Evolutionary conservation across 495 filamentous ascomycete genomes (phyloP).

Genomic region (Lasiosphaeriaceae sp.): DNA sequence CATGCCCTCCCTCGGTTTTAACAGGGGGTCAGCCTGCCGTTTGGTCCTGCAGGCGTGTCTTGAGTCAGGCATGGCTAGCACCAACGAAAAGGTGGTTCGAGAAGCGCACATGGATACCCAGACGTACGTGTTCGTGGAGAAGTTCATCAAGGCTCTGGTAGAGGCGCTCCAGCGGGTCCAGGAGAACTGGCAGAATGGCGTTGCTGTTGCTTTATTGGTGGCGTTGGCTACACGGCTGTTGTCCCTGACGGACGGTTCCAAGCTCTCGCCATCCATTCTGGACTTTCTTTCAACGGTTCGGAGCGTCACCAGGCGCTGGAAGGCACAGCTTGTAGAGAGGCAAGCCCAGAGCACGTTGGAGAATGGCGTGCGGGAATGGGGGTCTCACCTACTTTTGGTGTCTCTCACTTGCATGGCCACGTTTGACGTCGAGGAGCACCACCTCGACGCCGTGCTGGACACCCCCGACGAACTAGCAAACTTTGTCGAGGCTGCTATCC

Average conservation of each 20-base stretch:
- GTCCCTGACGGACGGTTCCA: background rate
- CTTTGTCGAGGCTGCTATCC: slow-evolving; percentile 8
- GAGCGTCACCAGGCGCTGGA: slow-evolving; percentile 11
- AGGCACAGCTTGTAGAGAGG: slow-evolving; percentile 3
- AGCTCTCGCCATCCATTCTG: background rate
- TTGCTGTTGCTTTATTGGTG: slow-evolving; percentile 11
- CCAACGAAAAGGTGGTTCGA: background rate
- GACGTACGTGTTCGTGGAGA: background rate
- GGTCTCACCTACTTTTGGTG: slow-evolving; percentile 2
- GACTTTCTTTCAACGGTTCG: slow-evolving; percentile 9
- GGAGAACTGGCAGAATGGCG: slow-evolving; percentile 20
- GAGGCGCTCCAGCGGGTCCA: slow-evolving; percentile 11
- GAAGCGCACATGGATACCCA: slow-evolving; percentile 4
- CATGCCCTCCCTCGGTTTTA: slow-evolving; percentile 43
- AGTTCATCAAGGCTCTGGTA: background rate
- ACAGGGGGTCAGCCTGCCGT: slow-evolving; percentile 37
- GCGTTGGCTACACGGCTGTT: slow-evolving; percentile 18
- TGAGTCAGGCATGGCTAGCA: slow-evolving; percentile 34
- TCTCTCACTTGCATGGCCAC: slow-evolving; percentile 10
- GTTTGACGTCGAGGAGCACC: slow-evolving; percentile 5
- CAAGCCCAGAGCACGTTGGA: background rate
- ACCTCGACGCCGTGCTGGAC: background rate
- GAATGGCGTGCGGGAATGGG: background rate
- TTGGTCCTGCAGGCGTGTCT: slow-evolving; percentile 48
- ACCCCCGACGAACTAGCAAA: background rate